Percentiles rank a stretch among this genome's conserved stretches.
These are phyloP conservation scores for Sclerotinia sclerotiorum DNA, from an alignment of 2,329 filamentous ascomycete species.

Conservation along the genomic window DNA sequence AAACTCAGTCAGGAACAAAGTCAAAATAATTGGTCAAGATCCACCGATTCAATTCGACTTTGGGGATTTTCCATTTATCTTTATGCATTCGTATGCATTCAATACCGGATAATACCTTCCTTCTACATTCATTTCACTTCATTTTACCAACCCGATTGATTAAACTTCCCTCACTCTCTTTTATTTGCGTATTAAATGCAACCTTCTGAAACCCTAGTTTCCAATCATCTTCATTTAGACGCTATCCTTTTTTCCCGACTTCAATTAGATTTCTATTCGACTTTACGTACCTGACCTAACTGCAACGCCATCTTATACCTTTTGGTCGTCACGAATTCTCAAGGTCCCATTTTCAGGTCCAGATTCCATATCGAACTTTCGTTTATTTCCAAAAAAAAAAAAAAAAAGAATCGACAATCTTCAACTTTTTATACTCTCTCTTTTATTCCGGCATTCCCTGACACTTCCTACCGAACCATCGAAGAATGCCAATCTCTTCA, in stretches of 20 bases:
- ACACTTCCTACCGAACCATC: neutral
- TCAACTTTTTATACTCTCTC: neutral
- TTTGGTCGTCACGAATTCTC: neutral
- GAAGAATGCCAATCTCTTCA: conserved; percentile 35
- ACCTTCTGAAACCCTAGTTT: neutral
- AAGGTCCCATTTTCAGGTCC: neutral
- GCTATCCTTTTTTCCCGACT: conserved; percentile 13
- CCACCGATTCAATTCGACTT: neutral
- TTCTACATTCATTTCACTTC: neutral
- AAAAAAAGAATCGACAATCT: neutral
- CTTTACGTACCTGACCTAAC: neutral
- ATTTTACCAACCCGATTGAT: neutral
- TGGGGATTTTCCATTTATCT: neutral
- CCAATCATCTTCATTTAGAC: neutral
- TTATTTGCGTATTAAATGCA: neutral
- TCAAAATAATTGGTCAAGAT: neutral
- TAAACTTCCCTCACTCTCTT: neutral
- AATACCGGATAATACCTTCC: neutral
- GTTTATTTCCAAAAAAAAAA: neutral
- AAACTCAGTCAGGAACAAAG: neutral
- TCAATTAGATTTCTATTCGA: neutral
- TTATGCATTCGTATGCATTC: neutral
- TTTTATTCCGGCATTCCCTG: neutral
- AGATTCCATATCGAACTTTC: neutral
- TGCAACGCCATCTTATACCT: neutral